Base-by-base conservation (phyloP, 129 eudicot species). In the Centaurea solstitialis region DNA sequence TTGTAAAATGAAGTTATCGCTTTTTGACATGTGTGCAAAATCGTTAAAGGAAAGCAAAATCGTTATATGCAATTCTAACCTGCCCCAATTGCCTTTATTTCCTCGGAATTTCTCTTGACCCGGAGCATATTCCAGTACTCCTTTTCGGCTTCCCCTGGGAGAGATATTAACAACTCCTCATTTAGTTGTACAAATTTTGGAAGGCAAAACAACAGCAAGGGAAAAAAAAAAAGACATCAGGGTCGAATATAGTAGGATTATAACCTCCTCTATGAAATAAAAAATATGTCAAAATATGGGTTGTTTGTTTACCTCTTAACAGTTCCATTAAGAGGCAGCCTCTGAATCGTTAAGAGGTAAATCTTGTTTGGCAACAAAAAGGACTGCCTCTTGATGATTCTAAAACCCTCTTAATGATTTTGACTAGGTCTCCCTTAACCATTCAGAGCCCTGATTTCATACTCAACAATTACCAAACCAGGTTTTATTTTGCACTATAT, bases 121-220 rank as follows among this genome's bases (percentile, higher is more conserved):
- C 90, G 91, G 30, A 94, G 89, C 70, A 75, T 81, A 61, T 68
- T 89, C 98, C 98, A 94, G 83, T 94, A 94, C 73, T 92, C 92
- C 85, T 87, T 94, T 84, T 94, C 98, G 9, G 96, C 98, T 43
- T 92, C 95, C 40, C 98, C 98, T 94, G 89, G 73, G 37, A 83
- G 40, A 64, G 22, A 57, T 15, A 17, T 57, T 57, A 57, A 22
- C 37, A 45, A 5, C 59, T n/a, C n/a, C n/a, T n/a, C n/a, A n/a
- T n/a, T 33, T 18, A 64, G 30, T 64, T 64, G 28, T 64, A 21
- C 28, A n/a, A 57, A 57, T 57, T 57, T 57, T n/a, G 9, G 22
- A 21, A 21, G 28, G 2, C 1, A 7, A 62, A 62, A 21, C 1
- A 62, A 20, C 12, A 20, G 28, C 9, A 21, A 62, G 28, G 8